These are phyloP conservation scores for Daldinia eschscholtzii DNA, from an alignment of 2,329 filamentous ascomycete species.

Conservation along the genomic window DNA sequence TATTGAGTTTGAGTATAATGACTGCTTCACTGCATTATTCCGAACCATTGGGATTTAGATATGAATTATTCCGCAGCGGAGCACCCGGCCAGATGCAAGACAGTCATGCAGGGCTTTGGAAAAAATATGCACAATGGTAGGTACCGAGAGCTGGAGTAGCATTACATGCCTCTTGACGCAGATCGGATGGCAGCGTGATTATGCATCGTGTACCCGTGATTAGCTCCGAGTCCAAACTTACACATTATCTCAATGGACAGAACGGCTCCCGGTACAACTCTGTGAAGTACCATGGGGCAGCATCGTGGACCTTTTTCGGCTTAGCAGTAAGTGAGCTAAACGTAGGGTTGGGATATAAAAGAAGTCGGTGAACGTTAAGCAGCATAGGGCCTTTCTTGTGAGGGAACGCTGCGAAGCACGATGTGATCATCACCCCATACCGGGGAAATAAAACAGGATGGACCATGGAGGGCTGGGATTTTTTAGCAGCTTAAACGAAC, in stretches of 20 bases:
- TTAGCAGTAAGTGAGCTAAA: conserved; percentile 27
- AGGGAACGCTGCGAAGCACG: conserved; percentile 32
- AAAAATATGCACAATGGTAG: conserved; percentile 24
- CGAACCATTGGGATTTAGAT: conserved; percentile 19
- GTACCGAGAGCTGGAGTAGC: conserved; percentile 25
- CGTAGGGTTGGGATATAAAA: conserved; percentile 31
- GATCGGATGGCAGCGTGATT: conserved; percentile 43
- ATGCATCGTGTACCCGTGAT: conserved; percentile 36
- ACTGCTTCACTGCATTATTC: conserved; percentile 5
- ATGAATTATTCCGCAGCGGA: conserved; percentile 26
- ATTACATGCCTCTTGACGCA: conserved; percentile 39
- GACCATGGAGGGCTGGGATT: conserved; percentile 18
- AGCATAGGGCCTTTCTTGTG: conserved; percentile 21
- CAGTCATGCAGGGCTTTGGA: conserved; percentile 18
- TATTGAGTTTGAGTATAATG: conserved; percentile 16
- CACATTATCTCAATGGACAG: conserved; percentile 10
- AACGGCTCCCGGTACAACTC: conserved; percentile 34
- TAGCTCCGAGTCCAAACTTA: conserved; percentile 28
- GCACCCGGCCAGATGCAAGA: conserved; percentile 21
- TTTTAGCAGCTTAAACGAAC: conserved; percentile 22
- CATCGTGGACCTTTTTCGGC: conserved; percentile 28
- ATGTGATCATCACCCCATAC: conserved; percentile 39
- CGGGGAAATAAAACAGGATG: conserved; percentile 34
- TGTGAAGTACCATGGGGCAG: conserved; percentile 11
- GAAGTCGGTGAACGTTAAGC: conserved; percentile 38